Conservation (phyloP, 176 grass and related monocot species). For the Melocanna baccifera region DNA sequence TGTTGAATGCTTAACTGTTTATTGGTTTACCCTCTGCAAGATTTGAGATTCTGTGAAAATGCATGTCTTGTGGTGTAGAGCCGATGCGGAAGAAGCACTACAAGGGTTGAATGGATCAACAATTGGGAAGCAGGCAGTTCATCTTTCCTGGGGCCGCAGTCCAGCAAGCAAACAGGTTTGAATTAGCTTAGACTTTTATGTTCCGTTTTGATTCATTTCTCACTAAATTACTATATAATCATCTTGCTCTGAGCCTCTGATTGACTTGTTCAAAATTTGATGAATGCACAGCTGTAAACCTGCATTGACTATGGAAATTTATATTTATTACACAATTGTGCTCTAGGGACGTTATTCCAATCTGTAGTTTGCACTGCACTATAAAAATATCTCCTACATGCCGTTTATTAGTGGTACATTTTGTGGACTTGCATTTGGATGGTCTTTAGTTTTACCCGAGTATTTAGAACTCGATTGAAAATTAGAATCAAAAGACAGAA, state of each 20-base stretch:
- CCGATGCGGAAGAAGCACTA: conserved; percentile 94
- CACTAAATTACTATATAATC: not conserved
- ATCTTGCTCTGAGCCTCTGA: not conserved
- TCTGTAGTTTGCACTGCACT: not conserved
- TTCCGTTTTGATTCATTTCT: conserved; percentile 8
- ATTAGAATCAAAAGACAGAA: not conserved
- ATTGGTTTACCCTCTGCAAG: not conserved
- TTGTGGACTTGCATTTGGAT: not conserved
- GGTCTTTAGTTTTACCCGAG: not conserved
- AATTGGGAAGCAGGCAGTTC: conserved; percentile 82
- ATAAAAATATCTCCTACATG: not conserved
- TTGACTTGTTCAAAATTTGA: not conserved
- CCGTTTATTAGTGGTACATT: not conserved
- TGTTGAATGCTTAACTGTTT: not conserved
- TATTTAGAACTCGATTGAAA: not conserved
- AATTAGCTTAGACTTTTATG: not conserved
- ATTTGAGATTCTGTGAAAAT: conserved; percentile 7
- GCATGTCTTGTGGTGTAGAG: conserved; percentile 39
- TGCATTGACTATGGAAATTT: not conserved
- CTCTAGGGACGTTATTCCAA: not conserved
- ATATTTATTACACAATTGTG: not conserved
- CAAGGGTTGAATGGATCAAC: conserved; percentile 72
- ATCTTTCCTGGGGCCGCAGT: conserved; percentile 92
- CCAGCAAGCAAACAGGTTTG: conserved; percentile 83
- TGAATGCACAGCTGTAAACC: not conserved